Base-by-base conservation (phyloP, 2,329 filamentous ascomycete genomes). In the Lecanicillium sp. region DNA sequence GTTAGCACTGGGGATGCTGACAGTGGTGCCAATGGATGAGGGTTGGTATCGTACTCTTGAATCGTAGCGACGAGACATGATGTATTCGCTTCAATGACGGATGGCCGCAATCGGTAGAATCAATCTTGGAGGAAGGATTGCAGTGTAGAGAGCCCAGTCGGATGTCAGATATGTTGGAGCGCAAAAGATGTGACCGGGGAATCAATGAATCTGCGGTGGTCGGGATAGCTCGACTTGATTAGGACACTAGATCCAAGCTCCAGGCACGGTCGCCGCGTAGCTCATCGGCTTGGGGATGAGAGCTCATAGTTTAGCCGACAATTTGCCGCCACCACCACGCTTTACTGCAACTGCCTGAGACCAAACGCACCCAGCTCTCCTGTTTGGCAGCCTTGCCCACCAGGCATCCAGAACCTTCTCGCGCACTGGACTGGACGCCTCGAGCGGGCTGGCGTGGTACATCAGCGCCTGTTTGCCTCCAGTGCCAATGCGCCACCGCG, bases 1-100 rank as follows among this genome's bases (percentile, higher is more conserved):
- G 25, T 36, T 44, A 39, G 43, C 43, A 37, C 44, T 46, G 37
- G 36, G 40, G 41, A 34, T 35, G 29, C 33, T 36, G 29, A 36
- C 13, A 36, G 25, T 16, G 30, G 29, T 15, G 22, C 14, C 14
- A 25, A 25, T 25, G 22, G 22, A 25, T 30, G 16, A n/a, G n/a
- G 4, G 17, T 25, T 28, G 54, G 45, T 47, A 62, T 68, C 82
- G 64, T 74, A 95, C 89, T 71, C 89, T 80, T 58, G 89, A 94
- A 80, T 95, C 89, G 72, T 95, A 95, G 73, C 89, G 83, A 71
- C 89, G 84, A 65, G 89, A 94, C 89, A 95, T 95, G 65, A 29
- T 37, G 53, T 72, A 66, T 53, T 39, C 48, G 42, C 38, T 35
- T 9, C 9, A 20, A 31, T n/a, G 14, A 16, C 29, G 13, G 29